Evolutionary conservation across 2,329 filamentous ascomycete genomes (phyloP).

Genomic region (Talaromyces sp.): DNA sequence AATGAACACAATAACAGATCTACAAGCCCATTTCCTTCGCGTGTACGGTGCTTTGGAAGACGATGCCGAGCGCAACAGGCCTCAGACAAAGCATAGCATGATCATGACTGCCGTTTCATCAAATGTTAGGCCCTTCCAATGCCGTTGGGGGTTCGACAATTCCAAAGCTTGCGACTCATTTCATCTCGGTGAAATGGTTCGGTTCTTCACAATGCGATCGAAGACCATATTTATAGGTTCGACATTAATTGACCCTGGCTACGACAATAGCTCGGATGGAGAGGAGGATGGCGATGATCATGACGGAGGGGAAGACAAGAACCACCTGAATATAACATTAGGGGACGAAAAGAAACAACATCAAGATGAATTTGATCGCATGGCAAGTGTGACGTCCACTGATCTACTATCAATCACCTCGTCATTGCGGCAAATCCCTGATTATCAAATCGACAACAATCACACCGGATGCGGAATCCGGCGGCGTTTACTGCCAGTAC

Average conservation of each 20-base stretch:
- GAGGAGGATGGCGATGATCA: constrained; percentile 13
- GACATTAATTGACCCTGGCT: constrained; percentile 36
- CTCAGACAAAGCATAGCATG: constrained; percentile 12
- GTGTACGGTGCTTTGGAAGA: constrained; percentile 40
- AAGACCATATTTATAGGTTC: constrained; percentile 44
- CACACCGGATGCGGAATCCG: constrained; percentile 43
- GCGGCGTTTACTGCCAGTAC: constrained; percentile 37
- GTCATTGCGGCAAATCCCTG: constrained; percentile 40
- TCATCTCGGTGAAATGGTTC: constrained; percentile 44
- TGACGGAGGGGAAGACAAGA: constrained; percentile 16
- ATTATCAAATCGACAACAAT: constrained; percentile 43
- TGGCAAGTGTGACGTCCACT: constrained; percentile 2
- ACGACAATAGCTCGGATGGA: constrained; percentile 22
- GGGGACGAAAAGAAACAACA: neutral
- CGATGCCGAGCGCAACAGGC: constrained; percentile 2
- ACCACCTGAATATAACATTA: constrained; percentile 7
- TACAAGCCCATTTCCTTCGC: constrained; percentile 43
- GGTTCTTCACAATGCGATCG: constrained; percentile 41
- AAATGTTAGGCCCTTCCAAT: constrained; percentile 35
- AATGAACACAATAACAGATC: constrained; percentile 41
- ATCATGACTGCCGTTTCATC: constrained; percentile 18
- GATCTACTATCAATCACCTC: constrained; percentile 34
- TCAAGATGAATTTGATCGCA: neutral
- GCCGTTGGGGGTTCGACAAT: constrained; percentile 41
- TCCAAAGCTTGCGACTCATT: constrained; percentile 45